Base-by-base conservation (phyloP, 495 filamentous ascomycete species). In the Hyaloscypha bicolor region DNA sequence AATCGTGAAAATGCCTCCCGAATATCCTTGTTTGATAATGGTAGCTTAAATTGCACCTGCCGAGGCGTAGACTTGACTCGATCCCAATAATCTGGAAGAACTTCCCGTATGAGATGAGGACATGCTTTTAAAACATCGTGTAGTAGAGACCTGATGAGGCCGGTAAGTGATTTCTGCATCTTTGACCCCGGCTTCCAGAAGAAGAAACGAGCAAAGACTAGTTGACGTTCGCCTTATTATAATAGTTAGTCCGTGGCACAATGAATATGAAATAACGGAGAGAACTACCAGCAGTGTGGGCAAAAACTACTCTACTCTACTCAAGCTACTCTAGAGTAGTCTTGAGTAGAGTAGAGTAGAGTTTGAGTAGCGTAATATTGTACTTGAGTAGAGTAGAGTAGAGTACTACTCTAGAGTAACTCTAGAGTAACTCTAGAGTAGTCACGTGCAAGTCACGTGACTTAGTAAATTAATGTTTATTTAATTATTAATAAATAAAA, bases 201-300 rank as follows among this genome's bases (percentile, higher is more conserved):
- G 69, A 83, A 87, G 69, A 82, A 83, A 31, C 61, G 70, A 1
- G 78, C 77, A 33, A 75, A 57, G 4, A 79, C 59, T 31, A 80
- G 65, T 14, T 71, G 64, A 25, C 66, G 67, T 4, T 32, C 57
- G 29, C 35, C 31, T 56, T 19, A 2, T 37, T 1, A 19, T 39
- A 9, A 29, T 53, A 9, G 19, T 30, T 64, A 16, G 35, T 11
- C 32, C 6, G 1, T 6, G 52, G 19, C 22, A 32, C n/a, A 37
- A 51, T 22, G 8, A 19, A 48, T 14, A 48, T 48, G 42, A 48
- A 48, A 48, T 45, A 48, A 48, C 16, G 4, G 42, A 19, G 16
- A 48, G n/a, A n/a, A n/a, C n/a, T n/a, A n/a, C n/a, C n/a, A n/a
- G n/a, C n/a, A n/a, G n/a, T n/a, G n/a, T n/a, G n/a, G n/a, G n/a